Evolutionary conservation across 192 early-diverging fungal species (phyloP), one percentile per base, ranked within the genome.

Genomic region (Coemansia sp.): DNA sequence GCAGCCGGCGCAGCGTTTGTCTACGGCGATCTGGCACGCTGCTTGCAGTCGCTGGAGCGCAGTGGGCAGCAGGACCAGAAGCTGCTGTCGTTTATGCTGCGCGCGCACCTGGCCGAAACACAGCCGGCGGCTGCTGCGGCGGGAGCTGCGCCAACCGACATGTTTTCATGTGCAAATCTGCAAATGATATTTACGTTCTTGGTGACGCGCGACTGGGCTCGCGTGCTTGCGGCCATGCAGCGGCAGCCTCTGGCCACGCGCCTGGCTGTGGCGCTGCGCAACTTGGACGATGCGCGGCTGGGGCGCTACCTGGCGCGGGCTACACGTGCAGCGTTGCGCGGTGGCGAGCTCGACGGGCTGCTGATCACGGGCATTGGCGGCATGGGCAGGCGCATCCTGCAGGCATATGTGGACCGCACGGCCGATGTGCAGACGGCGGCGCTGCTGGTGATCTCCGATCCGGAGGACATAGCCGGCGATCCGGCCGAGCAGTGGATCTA

Each of bases 341-440:
- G 51, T 11, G 96, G 96, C 4, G 78, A 90, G 46, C 67, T 97
- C 22, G 83, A 87, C 41, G 94, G 90, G 5, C 66, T 99, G 25
- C 55, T 91, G 28, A 55, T 97, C 22, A 95, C 93, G 5, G 96
- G 96, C 11, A 55, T 94, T 30, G 71, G 75, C 20, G 75, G 77
- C 20, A 55, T 64, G 6, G 87, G 89, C 3, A 70, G 93, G 9
- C 78, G 83, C 24, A 58, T 97, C 37, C 72, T 97, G 54, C 83
- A 89, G 44, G 70, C 74, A 26, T 93, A 89, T 57, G 78, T 97
- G 8, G 85, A 99, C 75, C 56, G 59, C 24, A 92, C 90, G 2
- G 89, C 88, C 1, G 96, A 99, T 58, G 81, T 95, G 40, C 96
- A 99, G 68, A 95, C 91, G 3, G 92, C 87, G 0, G 78, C 84